Conservation (phyloP, 2,329 filamentous ascomycete genomes). For the Aspergillus flavus region DNA sequence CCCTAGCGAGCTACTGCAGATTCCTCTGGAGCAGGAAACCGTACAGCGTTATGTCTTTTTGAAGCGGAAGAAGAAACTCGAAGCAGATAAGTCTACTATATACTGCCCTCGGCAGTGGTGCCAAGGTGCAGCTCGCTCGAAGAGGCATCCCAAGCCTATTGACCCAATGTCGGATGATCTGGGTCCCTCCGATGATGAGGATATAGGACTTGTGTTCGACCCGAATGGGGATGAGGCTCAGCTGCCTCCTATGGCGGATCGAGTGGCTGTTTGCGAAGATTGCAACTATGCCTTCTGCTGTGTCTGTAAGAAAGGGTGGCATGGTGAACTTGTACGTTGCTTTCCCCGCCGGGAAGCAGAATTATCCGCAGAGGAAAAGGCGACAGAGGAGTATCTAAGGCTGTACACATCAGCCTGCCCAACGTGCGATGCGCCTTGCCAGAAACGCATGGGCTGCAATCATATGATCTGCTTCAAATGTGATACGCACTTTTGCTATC, state of each 20-base stretch:
- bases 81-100: slow-evolving; percentile 86
- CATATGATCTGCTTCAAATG: slow-evolving; percentile 95
- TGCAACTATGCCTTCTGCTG: slow-evolving; percentile 87
- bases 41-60: slow-evolving; percentile 86
- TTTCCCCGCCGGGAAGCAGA: slow-evolving; percentile 67
- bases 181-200: slow-evolving; percentile 54
- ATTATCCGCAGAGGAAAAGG: slow-evolving; percentile 80
- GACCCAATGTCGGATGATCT: slow-evolving; percentile 61
- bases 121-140: slow-evolving; percentile 80
- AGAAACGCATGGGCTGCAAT: slow-evolving; percentile 94
- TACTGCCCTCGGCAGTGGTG: slow-evolving; percentile 95
- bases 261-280: slow-evolving; percentile 83
- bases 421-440: slow-evolving; percentile 78
- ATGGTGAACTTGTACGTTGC: slow-evolving; percentile 79
- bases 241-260: slow-evolving; percentile 59
- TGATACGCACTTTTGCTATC: slow-evolving; percentile 90
- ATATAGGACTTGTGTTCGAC: slow-evolving; percentile 51
- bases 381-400: slow-evolving; percentile 80
- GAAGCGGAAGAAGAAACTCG: slow-evolving; percentile 89
- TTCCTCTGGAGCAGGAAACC: slow-evolving; percentile 68
- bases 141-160: slow-evolving; percentile 70
- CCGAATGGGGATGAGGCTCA: slow-evolving; percentile 45
- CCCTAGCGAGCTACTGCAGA: slow-evolving; percentile 81
- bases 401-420: slow-evolving; percentile 85
- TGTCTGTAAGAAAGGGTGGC: slow-evolving; percentile 80